Evolutionary conservation across 2,329 filamentous ascomycete genomes (phyloP).

Genomic region (Cordyceps militaris): DNA sequence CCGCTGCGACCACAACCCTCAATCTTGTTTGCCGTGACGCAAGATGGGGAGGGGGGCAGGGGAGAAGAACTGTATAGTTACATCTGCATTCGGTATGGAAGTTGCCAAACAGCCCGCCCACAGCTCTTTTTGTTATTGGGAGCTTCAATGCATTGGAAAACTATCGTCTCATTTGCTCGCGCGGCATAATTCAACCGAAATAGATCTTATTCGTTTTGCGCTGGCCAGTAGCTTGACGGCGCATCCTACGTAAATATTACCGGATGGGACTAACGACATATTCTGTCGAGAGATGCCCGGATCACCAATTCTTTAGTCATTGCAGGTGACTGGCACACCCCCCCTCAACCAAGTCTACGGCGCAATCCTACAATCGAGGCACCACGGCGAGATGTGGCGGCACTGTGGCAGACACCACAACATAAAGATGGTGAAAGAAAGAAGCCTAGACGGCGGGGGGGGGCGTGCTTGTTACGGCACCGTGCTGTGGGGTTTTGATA

Average conservation of each 20-base stretch:
- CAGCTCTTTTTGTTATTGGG: not conserved
- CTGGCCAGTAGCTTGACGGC: not conserved
- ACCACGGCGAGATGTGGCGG: not conserved
- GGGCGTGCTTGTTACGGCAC: not conserved
- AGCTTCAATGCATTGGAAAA: not conserved
- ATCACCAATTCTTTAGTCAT: conserved; percentile 1
- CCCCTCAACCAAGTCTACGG: not conserved
- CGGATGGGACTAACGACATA: not conserved
- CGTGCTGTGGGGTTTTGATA: not conserved
- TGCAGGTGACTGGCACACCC: not conserved
- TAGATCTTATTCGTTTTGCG: not conserved
- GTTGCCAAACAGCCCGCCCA: not conserved
- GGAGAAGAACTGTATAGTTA: not conserved
- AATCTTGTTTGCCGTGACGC: not conserved
- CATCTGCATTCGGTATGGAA: not conserved
- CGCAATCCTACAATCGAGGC: not conserved
- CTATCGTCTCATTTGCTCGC: not conserved
- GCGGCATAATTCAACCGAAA: not conserved
- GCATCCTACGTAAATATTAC: not conserved
- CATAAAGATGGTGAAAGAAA: not conserved
- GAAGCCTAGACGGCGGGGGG: not conserved
- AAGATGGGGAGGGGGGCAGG: not conserved
- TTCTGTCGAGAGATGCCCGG: not conserved
- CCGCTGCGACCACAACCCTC: not conserved
- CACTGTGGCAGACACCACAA: not conserved